Base-by-base conservation (phyloP, 352 stramenopile genomes). In the Phytophthora tentaculata region DNA sequence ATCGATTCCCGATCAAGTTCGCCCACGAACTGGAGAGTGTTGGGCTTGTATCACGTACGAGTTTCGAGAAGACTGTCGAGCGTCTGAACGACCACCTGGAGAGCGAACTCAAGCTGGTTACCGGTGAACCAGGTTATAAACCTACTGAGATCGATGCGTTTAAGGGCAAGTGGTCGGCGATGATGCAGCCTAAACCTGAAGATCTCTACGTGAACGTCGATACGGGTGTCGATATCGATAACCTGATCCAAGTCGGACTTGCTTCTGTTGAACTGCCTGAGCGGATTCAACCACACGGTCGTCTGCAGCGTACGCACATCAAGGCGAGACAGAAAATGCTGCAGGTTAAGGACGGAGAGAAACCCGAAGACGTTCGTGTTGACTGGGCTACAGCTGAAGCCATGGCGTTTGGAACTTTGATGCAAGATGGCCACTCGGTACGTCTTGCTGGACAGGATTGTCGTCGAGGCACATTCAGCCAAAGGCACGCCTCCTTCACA, bases 351-450 rank as follows among this genome's bases (percentile, higher is more conserved):
- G 65, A 71, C 5, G 65, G 52, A 9, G 50, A 74, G 57, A 56
- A 16, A 9, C 58, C 67, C 2, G 65, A 63, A 9, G 74, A 81
- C 23, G 65, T 92, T 8, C 80, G 75, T 39, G 90, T 97, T 13
- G 89, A 97, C 73, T 97, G 89, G 90, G 90, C 88, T 7, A 96
- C 88, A 0, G 91, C 89, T 2, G 90, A 97, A 64, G 86, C 85
- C 16, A 92, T 97, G 76, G 90, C 90, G 13, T 97, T 97, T 43
- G 91, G 86, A 2, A 92, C 86, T 1, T 79, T 97, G 32, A 79
- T 97, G 61, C 76, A 83, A 57, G 85, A 97, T 22, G 90, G 90
- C 28, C 66, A 92, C 37, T 89, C 92, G 23, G 84, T 97, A 39
- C 86, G 91, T 45, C 67, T 97, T n/a, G 82, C 83, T 16, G 91